These are phyloP conservation scores for Solanum bulbocastanum DNA, from an alignment of 257 asterid genomes.

Conservation along the genomic window DNA sequence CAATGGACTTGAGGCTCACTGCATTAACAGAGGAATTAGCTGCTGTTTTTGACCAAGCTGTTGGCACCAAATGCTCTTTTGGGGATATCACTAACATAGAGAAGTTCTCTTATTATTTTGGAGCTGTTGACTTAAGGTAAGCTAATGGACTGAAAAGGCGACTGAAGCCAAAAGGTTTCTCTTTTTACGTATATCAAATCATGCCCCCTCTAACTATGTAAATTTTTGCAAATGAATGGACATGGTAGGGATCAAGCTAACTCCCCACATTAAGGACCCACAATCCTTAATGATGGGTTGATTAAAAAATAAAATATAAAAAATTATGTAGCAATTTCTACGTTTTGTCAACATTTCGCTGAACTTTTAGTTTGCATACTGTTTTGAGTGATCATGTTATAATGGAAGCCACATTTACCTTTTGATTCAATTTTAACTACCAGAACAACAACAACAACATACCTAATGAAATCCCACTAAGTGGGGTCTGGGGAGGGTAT, in stretches of 20 bases:
- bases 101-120: conserved; percentile 64
- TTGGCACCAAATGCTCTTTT: conserved; percentile 38
- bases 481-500: neutral
- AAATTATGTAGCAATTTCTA: neutral
- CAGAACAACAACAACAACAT: neutral
- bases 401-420: neutral
- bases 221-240: neutral
- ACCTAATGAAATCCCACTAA: neutral
- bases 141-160: neutral
- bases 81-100: conserved; percentile 48
- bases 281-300: neutral
- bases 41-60: conserved; percentile 53
- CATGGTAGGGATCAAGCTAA: neutral
- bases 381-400: neutral
- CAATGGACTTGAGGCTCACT: conserved; percentile 71
- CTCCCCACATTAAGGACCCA: neutral
- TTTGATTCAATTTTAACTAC: neutral
- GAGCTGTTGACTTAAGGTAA: conserved; percentile 71
- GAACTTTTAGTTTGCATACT: neutral
- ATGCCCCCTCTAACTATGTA: neutral
- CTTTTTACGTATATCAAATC: neutral
- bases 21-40: conserved; percentile 56
- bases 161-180: neutral
- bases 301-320: neutral
- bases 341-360: neutral